Conservation (phyloP, 345 rosid species). For the Cardamine resedifolia region DNA sequence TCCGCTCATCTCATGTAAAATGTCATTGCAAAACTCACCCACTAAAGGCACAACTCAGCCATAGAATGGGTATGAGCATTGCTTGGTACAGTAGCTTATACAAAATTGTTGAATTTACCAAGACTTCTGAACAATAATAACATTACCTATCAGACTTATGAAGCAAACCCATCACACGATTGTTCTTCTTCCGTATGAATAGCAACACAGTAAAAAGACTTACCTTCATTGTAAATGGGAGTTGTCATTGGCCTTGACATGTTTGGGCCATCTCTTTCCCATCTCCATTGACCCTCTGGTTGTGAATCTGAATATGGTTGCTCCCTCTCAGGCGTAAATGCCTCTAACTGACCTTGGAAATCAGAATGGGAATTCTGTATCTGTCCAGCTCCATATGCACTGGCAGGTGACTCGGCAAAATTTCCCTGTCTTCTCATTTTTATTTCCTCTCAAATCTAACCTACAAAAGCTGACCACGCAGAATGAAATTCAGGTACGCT, state of each 20-base stretch:
- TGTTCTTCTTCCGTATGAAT: neutral
- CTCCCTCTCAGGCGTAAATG: constrained; percentile 90
- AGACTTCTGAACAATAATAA: neutral
- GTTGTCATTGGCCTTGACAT: constrained; percentile 54
- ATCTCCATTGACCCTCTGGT: constrained; percentile 64
- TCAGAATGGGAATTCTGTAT: constrained; percentile 61
- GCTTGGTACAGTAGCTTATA: neutral
- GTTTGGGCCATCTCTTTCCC: constrained; percentile 77
- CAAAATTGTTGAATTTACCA: neutral
- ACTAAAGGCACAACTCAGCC: neutral
- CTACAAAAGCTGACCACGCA: constrained; percentile 4
- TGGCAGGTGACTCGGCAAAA: constrained; percentile 55
- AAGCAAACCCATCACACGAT: neutral
- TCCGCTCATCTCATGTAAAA: neutral
- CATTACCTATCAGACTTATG: neutral
- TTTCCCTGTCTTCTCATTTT: constrained; percentile 73
- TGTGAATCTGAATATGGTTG: constrained; percentile 48
- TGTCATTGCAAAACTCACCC: neutral
- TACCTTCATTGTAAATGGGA: constrained; percentile 61
- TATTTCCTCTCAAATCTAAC: constrained; percentile 14
- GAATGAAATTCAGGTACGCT: neutral
- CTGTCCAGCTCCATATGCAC: constrained; percentile 56
- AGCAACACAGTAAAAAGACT: constrained; percentile 3
- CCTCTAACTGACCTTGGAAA: constrained; percentile 82
- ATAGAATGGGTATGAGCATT: neutral